A percentile compares a stretch with the other conserved stretches of the same genome.
Evolutionary conservation across 805 yeast species (phyloP).

Genomic region (Helenozyma baotianmanensis): DNA sequence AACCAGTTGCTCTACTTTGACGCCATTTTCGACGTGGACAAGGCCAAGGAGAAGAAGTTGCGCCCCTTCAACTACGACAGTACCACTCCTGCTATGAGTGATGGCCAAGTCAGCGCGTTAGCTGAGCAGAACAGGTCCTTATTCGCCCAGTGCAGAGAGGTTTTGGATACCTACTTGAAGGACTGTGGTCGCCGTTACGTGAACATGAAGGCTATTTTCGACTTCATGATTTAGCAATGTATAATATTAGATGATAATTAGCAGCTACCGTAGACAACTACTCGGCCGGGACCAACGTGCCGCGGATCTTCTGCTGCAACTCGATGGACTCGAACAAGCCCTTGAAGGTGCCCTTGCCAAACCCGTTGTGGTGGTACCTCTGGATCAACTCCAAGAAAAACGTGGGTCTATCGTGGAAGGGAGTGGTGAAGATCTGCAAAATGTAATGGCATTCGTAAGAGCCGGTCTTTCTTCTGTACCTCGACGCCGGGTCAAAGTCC

Average conservation of each 20-base stretch:
- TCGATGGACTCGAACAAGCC: constrained; percentile 79
- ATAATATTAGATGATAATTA: neutral
- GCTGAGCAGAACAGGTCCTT: constrained; percentile 73
- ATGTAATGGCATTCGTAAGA: constrained; percentile 52
- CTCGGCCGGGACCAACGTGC: constrained; percentile 42
- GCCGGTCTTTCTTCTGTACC: constrained; percentile 13
- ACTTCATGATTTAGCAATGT: constrained; percentile 36
- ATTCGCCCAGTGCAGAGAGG: constrained; percentile 49
- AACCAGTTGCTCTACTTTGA: constrained; percentile 79
- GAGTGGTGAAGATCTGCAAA: constrained; percentile 75
- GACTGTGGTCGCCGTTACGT: constrained; percentile 89
- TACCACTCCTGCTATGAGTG: constrained; percentile 17
- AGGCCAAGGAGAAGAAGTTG: constrained; percentile 55
- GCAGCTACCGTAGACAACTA: no score
- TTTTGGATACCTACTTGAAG: constrained; percentile 66
- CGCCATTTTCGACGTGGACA: constrained; percentile 76
- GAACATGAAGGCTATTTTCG: constrained; percentile 78
- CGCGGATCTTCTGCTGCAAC: constrained; percentile 66
- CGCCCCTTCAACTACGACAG: constrained; percentile 45
- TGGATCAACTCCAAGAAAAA: constrained; percentile 79
- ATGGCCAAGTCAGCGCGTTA: constrained; percentile 62
- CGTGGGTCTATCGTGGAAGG: constrained; percentile 75
- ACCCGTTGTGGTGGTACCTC: constrained; percentile 74
- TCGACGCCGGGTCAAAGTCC: constrained; percentile 62
- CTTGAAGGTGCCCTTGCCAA: constrained; percentile 86